phyloP scores from a whole-genome alignment of 1,139 yeast species.

The Geotrichum klebahnii region DNA sequence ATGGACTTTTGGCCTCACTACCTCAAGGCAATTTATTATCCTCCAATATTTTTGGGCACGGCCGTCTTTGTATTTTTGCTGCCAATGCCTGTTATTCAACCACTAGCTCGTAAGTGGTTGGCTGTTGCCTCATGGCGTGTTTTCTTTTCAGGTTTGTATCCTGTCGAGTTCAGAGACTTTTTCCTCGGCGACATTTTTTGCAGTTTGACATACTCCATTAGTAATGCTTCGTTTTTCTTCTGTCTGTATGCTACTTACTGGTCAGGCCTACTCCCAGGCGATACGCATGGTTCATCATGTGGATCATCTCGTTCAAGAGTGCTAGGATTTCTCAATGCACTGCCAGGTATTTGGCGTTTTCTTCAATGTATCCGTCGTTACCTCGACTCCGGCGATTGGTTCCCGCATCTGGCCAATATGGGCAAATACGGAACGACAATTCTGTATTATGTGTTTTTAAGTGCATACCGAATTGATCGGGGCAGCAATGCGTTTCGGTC shows the following conservation, averaged over 20 bases:
- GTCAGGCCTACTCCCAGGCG: constrained; percentile 43
- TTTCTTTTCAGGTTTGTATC: constrained; percentile 76
- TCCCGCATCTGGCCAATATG: constrained; percentile 95
- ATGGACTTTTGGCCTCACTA: constrained; percentile 58
- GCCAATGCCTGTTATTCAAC: constrained; percentile 56
- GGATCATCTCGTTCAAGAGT: constrained; percentile 70
- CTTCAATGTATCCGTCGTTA: constrained; percentile 89
- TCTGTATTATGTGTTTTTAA: constrained; percentile 66
- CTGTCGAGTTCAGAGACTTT: constrained; percentile 93
- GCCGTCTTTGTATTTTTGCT: constrained; percentile 49
- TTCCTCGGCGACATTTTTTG: constrained; percentile 87
- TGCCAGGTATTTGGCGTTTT: constrained; percentile 89
- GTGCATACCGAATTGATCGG: constrained; percentile 68
- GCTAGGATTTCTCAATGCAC: constrained; percentile 76
- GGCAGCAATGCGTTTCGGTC: constrained; percentile 45
- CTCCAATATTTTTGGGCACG: constrained; percentile 69
- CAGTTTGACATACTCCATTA: constrained; percentile 80
- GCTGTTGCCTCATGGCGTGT: constrained; percentile 68
- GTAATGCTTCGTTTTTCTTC: constrained; percentile 79
- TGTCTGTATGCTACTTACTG: constrained; percentile 75
- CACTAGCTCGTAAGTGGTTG: constrained; percentile 67
- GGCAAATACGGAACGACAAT: constrained; percentile 66
- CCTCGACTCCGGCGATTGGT: constrained; percentile 90
- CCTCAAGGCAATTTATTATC: constrained; percentile 70
- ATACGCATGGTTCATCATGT: constrained; percentile 51